Evolutionary conservation across 768 basidiomycete species (phyloP), one percentile per base, ranked within the genome.

Genomic region (Pleurotus sapidus): DNA sequence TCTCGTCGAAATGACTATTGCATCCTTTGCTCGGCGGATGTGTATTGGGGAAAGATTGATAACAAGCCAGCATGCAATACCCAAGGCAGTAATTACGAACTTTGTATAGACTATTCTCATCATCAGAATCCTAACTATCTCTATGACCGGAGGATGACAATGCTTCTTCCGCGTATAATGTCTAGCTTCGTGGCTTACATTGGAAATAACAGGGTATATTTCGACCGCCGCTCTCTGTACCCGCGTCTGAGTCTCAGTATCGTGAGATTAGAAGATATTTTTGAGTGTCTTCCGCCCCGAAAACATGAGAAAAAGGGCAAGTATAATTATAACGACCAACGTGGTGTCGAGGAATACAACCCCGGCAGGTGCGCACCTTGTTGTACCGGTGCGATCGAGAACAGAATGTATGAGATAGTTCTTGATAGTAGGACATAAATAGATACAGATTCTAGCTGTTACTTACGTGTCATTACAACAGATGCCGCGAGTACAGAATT

Each of bases 161-260:
- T 45, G 42, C 51, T 54, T 54, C 51, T 27, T 11, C 40, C 39
- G 23, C 38, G 34, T 8, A 39, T 37, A 43, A 54, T 23, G 51
- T 39, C 42, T 23, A 54, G n/a, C 51, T 39, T 54, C 51, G 51
- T 17, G 23, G 38, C 51, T 39, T 23, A 40, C 27, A 17, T 54
- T 54, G 51, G 51, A 54, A 54, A 54, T 42, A 42, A 39, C 39
- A 54, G 24, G 37, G 51, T 54, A 24, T 54, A 42, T 54, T 54
- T 30, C 14, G 4, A 11, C 51, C 39, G 38, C 38, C 5, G 17
- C 51, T 54, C 39, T 54, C 39, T 43, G 14, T 54, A 54, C 20
- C 34, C 39, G 18, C 3, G 7, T 23, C 18, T 54, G 24, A n/a
- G 51, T 54, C 39, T 40, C 51, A 54, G 39, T 38, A 24, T 42